Base-by-base conservation (phyloP, 2,329 filamentous ascomycete species). In the Hymenoscyphus occultus region DNA sequence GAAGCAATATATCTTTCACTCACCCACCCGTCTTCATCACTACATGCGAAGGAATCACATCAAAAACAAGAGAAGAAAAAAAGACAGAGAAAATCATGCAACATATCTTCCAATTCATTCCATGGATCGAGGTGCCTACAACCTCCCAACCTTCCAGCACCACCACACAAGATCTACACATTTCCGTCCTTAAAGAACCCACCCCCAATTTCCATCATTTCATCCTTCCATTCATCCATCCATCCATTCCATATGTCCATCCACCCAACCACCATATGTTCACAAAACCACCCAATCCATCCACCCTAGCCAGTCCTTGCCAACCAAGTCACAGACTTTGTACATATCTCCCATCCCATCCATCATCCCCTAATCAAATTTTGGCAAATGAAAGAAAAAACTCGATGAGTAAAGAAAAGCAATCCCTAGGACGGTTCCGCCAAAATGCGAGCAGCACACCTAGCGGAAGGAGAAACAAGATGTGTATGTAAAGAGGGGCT, bases 391-490 rank as follows among this genome's bases (percentile, higher is more conserved):
- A 7, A 35, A 35, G 2, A 35, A 35, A 10, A 35, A 35, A 35
- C 4, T 4, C 5, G 5, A 35, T 7, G 35, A 35, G 35, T 4
- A 35, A 35, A 35, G 45, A 16, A 51, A 14, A 51, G 45, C 19
- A 22, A 16, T 7, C 51, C 51, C 19, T 32, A 13, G 22, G 32
- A 13, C 13, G 5, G 22, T 56, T 60, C 59, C 59, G 45, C 59
- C 59, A 60, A 60, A 60, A 60, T 60, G 59, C 39, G 59, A 35
- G 9, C 35, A 10, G 35, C 35, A 35, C 4, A 35, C 35, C 9
- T 10, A 35, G 35, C 35, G 35, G 35, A 35, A 35, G 6, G 35
- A 35, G 35, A 35, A 35, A 35, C 35, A 35, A 35, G 9, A 7
- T 10, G 1, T 35, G 35, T 35, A 35, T 35, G 35, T 35, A 35